Conservation (phyloP, 306 rosid genomes). For the Quercus engelmannii region DNA sequence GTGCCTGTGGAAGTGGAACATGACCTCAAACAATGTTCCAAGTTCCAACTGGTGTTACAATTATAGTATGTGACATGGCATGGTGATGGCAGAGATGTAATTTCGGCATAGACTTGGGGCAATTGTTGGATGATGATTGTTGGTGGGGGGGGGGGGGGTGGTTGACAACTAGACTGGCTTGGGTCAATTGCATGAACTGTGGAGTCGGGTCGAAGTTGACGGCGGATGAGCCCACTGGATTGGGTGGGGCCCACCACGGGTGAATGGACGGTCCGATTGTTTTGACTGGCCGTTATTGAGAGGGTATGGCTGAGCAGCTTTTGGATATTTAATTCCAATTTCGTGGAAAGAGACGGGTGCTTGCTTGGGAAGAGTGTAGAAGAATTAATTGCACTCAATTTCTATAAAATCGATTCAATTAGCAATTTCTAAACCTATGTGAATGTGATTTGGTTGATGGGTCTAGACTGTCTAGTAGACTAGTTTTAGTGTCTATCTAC, state of each 20-base stretch:
- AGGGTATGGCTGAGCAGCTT: not conserved
- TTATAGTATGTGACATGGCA: too few relatives aligned
- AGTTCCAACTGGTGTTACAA: too few relatives aligned
- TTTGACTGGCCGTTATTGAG: not conserved
- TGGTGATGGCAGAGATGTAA: not conserved
- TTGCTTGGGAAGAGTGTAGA: not conserved
- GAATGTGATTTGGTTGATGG: not conserved
- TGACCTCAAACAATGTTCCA: too few relatives aligned
- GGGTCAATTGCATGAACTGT: not conserved
- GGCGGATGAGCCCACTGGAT: not conserved
- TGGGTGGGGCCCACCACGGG: constrained; percentile 1
- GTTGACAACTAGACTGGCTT: not conserved
- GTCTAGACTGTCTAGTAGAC: not conserved
- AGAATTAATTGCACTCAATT: not conserved
- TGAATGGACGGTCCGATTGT: not conserved
- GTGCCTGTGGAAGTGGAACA: too few relatives aligned
- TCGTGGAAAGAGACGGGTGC: not conserved
- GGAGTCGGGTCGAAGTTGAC: constrained; percentile 16
- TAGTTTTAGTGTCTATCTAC: not conserved
- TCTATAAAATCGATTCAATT: not conserved
- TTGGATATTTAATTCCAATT: not conserved
- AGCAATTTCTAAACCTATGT: not conserved
- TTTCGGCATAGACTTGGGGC: not conserved
- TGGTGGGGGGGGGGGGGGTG: too few relatives aligned
- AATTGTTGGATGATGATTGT: not conserved